Percentiles rank a stretch among this genome's conserved stretches.
These are phyloP conservation scores for Murraya koenigii DNA, from an alignment of 345 rosid species.

Conservation along the genomic window DNA sequence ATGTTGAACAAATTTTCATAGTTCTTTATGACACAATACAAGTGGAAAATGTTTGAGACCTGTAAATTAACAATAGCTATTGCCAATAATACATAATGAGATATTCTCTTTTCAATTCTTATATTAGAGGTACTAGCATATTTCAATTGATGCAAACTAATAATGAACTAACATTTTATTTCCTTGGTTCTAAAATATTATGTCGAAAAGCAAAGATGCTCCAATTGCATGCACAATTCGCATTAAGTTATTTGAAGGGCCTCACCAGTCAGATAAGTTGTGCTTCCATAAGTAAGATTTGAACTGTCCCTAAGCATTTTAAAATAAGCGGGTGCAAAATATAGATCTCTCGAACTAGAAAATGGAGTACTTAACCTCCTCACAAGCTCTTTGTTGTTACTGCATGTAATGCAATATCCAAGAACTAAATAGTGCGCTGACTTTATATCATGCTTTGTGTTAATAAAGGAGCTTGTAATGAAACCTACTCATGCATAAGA, in stretches of 20 bases:
- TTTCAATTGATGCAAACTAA: background rate
- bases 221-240: background rate
- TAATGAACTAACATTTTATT: background rate
- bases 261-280: conserved; percentile 74
- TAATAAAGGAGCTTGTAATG: too few species aligned
- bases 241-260: conserved; percentile 29
- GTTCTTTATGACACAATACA: background rate
- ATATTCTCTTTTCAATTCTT: too few species aligned
- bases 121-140: background rate
- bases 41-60: background rate
- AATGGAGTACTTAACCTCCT: conserved; percentile 44
- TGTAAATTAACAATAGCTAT: background rate
- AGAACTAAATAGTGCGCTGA: too few species aligned
- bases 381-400: conserved; percentile 47
- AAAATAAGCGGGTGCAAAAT: conserved; percentile 50
- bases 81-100: too few species aligned
- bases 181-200: background rate
- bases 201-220: background rate
- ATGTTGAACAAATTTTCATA: background rate
- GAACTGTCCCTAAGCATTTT: conserved; percentile 63
- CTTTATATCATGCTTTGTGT: too few species aligned
- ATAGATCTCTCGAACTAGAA: conserved; percentile 47
- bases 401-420: background rate
- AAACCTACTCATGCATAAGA: conserved; percentile 45
- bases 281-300: conserved; percentile 76